Percentiles rank a stretch among this genome's conserved stretches.
Evolutionary conservation across 1,139 yeast genomes (phyloP).

Genomic region (Meyerozyma carpophila): DNA sequence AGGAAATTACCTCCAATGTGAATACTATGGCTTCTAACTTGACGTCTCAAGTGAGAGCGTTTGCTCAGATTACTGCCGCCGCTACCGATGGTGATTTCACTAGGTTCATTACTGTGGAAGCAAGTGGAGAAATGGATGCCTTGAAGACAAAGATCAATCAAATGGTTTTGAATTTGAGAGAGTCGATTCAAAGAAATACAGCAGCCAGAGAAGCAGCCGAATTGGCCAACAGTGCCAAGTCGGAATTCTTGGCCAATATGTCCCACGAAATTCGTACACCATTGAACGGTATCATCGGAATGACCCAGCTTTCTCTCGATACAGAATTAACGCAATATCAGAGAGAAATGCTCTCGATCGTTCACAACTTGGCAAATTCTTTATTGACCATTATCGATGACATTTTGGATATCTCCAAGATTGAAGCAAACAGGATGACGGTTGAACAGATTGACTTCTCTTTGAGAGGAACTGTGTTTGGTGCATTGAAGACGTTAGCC

Average conservation of each 20-base stretch:
- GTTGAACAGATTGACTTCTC: constrained; percentile 85
- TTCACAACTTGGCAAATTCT: constrained; percentile 79
- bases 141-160: constrained; percentile 85
- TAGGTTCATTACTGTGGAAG: constrained; percentile 84
- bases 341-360: constrained; percentile 84
- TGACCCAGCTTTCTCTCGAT: constrained; percentile 84
- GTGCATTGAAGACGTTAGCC: constrained; percentile 81
- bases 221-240: constrained; percentile 83
- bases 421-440: constrained; percentile 89
- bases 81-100: constrained; percentile 94
- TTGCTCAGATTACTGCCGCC: constrained; percentile 89
- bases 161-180: constrained; percentile 84
- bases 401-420: constrained; percentile 83
- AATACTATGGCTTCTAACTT: constrained; percentile 90
- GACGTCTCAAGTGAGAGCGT: constrained; percentile 88
- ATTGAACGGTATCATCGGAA: constrained; percentile 87
- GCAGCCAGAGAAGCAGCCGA: constrained; percentile 95
- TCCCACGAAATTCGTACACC: constrained; percentile 92
- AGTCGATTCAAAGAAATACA: constrained; percentile 84
- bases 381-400: constrained; percentile 82
- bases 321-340: constrained; percentile 85
- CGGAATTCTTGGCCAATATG: constrained; percentile 86
- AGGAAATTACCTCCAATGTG: constrained; percentile 87
- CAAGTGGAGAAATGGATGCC: constrained; percentile 92
- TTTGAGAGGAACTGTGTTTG: constrained; percentile 79